Conservation (phyloP, 2,329 filamentous ascomycete genomes). For the Pseudopithomyces maydicus region DNA sequence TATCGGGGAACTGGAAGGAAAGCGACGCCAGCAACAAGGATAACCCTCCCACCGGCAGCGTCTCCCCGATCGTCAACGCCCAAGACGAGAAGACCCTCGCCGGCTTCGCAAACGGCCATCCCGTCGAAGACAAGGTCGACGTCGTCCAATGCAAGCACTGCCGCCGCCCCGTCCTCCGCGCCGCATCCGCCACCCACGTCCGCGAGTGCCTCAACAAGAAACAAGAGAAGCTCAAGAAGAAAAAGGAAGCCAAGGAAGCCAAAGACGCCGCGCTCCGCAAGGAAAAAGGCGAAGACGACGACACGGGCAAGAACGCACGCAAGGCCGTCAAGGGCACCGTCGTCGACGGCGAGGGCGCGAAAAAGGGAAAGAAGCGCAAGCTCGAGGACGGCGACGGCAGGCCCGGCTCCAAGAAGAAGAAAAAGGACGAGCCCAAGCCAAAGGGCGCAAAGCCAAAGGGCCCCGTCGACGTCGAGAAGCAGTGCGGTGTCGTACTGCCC, state of each 20-base stretch:
- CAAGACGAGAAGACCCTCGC: conserved; percentile 78
- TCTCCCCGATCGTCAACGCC: conserved; percentile 55
- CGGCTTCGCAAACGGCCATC: conserved; percentile 80
- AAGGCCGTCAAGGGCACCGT: conserved; percentile 48
- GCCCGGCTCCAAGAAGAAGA: conserved; percentile 83
- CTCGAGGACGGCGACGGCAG: conserved; percentile 70
- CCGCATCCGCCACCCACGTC: conserved; percentile 78
- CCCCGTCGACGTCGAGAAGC: conserved; percentile 90
- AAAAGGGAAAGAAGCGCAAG: conserved; percentile 55
- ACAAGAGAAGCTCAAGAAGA: conserved; percentile 66
- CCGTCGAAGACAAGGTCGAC: conserved; percentile 79
- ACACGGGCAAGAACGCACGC: conserved; percentile 47
- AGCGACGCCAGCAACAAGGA: conserved; percentile 60
- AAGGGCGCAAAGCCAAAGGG: conserved; percentile 87
- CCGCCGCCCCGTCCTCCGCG: conserved; percentile 82
- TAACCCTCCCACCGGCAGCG: conserved; percentile 19
- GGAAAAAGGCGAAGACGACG: conserved; percentile 51
- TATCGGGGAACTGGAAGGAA: conserved; percentile 74
- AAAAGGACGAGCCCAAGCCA: conserved; percentile 87
- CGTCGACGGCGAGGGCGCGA: conserved; percentile 44
- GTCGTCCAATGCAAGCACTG: conserved; percentile 88
- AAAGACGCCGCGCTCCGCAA: conserved; percentile 56
- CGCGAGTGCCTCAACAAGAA: conserved; percentile 83
- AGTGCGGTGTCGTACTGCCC: conserved; percentile 85
- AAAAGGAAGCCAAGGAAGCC: conserved; percentile 67